These are phyloP conservation scores for Amanita muscaria DNA, from an alignment of 768 basidiomycete genomes.

Conservation along the genomic window DNA sequence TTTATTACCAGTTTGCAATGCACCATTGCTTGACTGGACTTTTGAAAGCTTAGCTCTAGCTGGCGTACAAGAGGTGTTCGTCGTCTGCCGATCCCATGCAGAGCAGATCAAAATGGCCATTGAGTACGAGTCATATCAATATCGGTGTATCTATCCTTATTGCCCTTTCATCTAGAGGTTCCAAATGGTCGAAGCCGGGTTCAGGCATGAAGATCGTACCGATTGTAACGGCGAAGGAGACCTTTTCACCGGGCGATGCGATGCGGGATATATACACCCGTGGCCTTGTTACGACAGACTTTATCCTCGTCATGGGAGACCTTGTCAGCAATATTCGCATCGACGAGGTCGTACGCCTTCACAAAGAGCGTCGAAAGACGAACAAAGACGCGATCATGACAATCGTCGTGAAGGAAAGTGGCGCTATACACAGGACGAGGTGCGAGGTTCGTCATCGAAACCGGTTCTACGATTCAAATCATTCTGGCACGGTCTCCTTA, in stretches of 20 bases:
- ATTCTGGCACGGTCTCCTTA: conserved; percentile 7
- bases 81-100: conserved; percentile 88
- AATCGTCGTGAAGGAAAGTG: conserved; percentile 82
- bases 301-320: conserved; percentile 86
- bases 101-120: conserved; percentile 81
- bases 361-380: conserved; percentile 77
- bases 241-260: conserved; percentile 84
- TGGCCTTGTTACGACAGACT: conserved; percentile 84
- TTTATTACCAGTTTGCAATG: conserved; percentile 89
- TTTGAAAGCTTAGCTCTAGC: conserved; percentile 92
- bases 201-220: conserved; percentile 78
- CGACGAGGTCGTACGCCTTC: conserved; percentile 79
- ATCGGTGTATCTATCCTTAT: conserved; percentile 10
- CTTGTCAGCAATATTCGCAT: conserved; percentile 90
- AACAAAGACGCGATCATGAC: conserved; percentile 97
- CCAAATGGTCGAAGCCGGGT: conserved; percentile 77
- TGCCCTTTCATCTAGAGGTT: conserved; percentile 40
- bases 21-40: conserved; percentile 91
- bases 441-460: no score
- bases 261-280: conserved; percentile 92
- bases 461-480: conserved; percentile 15
- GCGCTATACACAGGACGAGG: conserved; percentile 66
- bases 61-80: conserved; percentile 93
- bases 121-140: conserved; percentile 39
- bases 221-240: conserved; percentile 78